phyloP scores from a whole-genome alignment of 2,329 filamentous ascomycete genomes.

The Aspergillus sp. region DNA sequence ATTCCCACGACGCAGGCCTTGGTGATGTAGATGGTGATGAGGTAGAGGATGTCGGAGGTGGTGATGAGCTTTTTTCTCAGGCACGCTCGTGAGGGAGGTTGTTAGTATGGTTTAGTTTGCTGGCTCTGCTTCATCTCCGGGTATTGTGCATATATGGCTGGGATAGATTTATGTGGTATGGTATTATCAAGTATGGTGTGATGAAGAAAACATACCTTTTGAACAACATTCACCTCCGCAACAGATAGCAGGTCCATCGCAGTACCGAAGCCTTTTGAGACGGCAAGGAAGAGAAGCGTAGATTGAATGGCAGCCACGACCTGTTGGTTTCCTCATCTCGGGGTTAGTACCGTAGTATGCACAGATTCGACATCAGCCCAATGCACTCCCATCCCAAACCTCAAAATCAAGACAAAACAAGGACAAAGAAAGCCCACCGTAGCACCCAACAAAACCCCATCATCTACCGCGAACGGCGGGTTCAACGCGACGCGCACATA shows the following conservation, averaged over 20 bases:
- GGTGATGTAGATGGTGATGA: constrained; percentile 42
- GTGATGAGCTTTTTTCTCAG: constrained; percentile 27
- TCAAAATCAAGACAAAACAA: neutral
- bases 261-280: constrained; percentile 35
- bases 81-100: too few relatives aligned
- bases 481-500: constrained; percentile 37
- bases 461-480: constrained; percentile 35
- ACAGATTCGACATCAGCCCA: too few relatives aligned
- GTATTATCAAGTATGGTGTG: too few relatives aligned
- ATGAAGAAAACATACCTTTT: constrained; percentile 21
- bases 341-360: too few relatives aligned
- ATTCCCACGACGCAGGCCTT: constrained; percentile 43
- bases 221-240: constrained; percentile 24
- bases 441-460: constrained; percentile 32
- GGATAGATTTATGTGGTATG: neutral
- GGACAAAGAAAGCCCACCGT: constrained; percentile 25
- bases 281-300: constrained; percentile 29
- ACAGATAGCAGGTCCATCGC: constrained; percentile 28
- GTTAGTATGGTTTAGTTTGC: neutral
- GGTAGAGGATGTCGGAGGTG: constrained; percentile 43
- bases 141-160: too few relatives aligned
- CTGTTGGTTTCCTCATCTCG: constrained; percentile 13
- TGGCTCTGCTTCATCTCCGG: too few relatives aligned
- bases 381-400: too few relatives aligned
- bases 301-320: constrained; percentile 32